phyloP scores from a whole-genome alignment of 495 filamentous ascomycete species.

The Lentithecium fluviatile region DNA sequence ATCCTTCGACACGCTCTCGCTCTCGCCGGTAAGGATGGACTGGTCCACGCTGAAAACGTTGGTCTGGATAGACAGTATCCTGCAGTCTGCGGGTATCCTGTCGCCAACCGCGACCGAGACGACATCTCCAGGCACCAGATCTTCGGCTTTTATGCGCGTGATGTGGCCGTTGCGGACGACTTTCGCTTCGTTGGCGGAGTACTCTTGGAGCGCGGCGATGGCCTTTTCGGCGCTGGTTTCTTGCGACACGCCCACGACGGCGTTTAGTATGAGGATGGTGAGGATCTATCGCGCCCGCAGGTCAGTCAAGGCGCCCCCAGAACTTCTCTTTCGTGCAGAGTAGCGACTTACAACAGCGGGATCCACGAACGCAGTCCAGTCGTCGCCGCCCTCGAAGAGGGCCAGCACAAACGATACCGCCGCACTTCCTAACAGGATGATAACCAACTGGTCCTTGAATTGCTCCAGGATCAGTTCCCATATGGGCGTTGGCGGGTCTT shows the following conservation, averaged over 20 bases:
- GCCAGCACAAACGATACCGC: constrained; percentile 93
- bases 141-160: constrained; percentile 82
- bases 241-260: constrained; percentile 95
- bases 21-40: constrained; percentile 96
- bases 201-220: constrained; percentile 97
- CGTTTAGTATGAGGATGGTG: constrained; percentile 94
- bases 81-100: constrained; percentile 94
- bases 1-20: constrained; percentile 94
- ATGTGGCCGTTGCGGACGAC: constrained; percentile 77
- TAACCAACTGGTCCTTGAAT: constrained; percentile 97
- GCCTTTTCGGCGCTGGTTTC: constrained; percentile 98
- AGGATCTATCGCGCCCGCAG: constrained; percentile 64
- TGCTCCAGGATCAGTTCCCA: constrained; percentile 97
- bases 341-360: constrained; percentile 73
- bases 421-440: constrained; percentile 91
- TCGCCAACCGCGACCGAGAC: constrained; percentile 88
- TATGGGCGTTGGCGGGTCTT: constrained; percentile 94
- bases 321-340: background rate
- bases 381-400: constrained; percentile 87
- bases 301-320: constrained; percentile 12
- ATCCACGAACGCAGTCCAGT: constrained; percentile 98
- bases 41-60: constrained; percentile 97
- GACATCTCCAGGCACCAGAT: constrained; percentile 93
- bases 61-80: constrained; percentile 86
- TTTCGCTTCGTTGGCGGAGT: constrained; percentile 97